Conservation (phyloP, 768 basidiomycete genomes). For the Mycena albidolilacea region DNA sequence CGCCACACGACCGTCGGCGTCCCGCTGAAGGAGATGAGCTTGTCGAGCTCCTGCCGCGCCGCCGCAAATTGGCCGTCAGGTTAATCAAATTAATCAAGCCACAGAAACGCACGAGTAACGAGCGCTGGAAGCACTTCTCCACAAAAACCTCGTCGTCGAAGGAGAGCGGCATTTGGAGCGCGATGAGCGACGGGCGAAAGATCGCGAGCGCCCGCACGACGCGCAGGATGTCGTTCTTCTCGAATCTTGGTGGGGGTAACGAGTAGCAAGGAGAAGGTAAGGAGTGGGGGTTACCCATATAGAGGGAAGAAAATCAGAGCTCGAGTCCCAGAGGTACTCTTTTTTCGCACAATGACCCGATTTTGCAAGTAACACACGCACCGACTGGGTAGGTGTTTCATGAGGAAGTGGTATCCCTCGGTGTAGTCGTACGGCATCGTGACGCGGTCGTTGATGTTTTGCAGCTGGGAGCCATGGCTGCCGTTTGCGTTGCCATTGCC, state of each 20-base stretch:
- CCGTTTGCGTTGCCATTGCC: background rate
- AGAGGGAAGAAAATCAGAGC: slow-evolving; percentile 55
- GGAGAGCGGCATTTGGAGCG: slow-evolving; percentile 97
- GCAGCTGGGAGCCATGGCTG: slow-evolving; percentile 53
- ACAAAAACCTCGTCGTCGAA: slow-evolving; percentile 97
- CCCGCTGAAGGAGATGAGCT: slow-evolving; percentile 96
- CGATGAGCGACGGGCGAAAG: slow-evolving; percentile 96
- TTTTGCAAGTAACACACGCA: slow-evolving; percentile 63
- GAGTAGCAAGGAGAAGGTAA: slow-evolving; percentile 25
- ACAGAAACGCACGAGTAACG: slow-evolving; percentile 78
- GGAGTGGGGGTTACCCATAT: slow-evolving; percentile 38
- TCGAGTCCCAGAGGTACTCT: slow-evolving; percentile 61
- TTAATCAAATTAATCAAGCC: background rate
- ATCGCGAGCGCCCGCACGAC: slow-evolving; percentile 96
- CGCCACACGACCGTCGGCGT: slow-evolving; percentile 99
- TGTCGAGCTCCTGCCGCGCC: slow-evolving; percentile 86
- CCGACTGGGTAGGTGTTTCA: slow-evolving; percentile 92
- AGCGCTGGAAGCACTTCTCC: slow-evolving; percentile 95
- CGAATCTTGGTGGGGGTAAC: slow-evolving; percentile 72
- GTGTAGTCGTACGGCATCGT: slow-evolving; percentile 93
- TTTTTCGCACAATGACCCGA: slow-evolving; percentile 49
- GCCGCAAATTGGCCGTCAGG: too few species aligned
- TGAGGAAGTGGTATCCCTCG: slow-evolving; percentile 95
- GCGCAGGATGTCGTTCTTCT: slow-evolving; percentile 95
- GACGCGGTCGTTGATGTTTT: slow-evolving; percentile 77